Evolutionary conservation across 164 flowering plant species (phyloP), one percentile per base, ranked within the genome.

Genomic region (Echeveria elegans): DNA sequence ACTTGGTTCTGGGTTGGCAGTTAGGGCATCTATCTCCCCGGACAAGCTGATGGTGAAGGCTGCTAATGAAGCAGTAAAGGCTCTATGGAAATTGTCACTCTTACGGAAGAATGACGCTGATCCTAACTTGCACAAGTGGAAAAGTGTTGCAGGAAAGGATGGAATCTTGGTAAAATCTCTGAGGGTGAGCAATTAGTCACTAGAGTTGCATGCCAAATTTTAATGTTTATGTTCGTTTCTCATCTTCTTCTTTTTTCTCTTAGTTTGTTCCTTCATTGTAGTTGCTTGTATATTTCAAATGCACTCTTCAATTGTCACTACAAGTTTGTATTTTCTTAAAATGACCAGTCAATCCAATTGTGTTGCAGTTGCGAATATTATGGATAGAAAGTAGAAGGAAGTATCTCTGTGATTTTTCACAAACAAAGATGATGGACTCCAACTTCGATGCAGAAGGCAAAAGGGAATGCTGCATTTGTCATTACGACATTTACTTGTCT

Each of bases 31-130:
- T 7, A 72, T 92, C 34, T 89, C 98, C 65, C 80, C 82, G 77
- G 98, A 92, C 72, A 90, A 84, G 74, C 65, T 92, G 72, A 68
- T 92, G 74, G 64, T 92, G 6, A 78, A 81, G 36, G 96, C 93
- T 67, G 90, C 96, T 28, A 79, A 68, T 69, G 88, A 80, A 78
- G 91, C 88, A 31, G 91, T 88, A 41, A 82, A 68, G 71, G 89
- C 87, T 38, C 86, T 71, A 28, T 88, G 90, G 88, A 87, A 88
- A 68, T 40, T 78, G 62, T 53, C 43, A 16, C 60, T 85, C 37
- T 30, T 71, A 62, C 78, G 74, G 70, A 90, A 78, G 60, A 72
- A 74, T 53, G 4, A 8, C 6, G 59, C 11, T 1, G 59, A 53
- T 53, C 59, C 14, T 65, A 71, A 79, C 10, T 18, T 43, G 18